These are phyloP conservation scores for Mycosphaerelloides madeirae DNA, from an alignment of 2,329 filamentous ascomycete species.

Conservation along the genomic window DNA sequence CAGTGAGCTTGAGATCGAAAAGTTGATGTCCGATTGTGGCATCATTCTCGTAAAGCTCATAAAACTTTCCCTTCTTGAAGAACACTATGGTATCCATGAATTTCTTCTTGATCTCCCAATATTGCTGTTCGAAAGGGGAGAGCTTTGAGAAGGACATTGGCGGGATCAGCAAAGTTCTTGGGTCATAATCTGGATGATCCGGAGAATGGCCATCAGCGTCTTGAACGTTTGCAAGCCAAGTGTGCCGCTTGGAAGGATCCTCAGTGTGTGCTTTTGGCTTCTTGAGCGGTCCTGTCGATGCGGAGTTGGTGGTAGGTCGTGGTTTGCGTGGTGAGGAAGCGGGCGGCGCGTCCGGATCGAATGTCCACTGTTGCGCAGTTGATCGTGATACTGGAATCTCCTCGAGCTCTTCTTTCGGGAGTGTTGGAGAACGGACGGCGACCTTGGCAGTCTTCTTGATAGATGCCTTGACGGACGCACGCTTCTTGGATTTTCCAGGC, in stretches of 20 bases:
- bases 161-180: constrained; percentile 84
- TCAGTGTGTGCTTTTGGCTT: constrained; percentile 68
- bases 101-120: constrained; percentile 99
- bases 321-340: constrained; percentile 46
- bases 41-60: constrained; percentile 96
- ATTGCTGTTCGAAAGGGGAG: constrained; percentile 93
- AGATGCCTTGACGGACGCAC: constrained; percentile 50
- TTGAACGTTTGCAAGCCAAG: constrained; percentile 80
- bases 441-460: constrained; percentile 19
- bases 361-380: constrained; percentile 78
- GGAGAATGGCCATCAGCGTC: constrained; percentile 79
- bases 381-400: constrained; percentile 54
- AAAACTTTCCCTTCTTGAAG: constrained; percentile 99
- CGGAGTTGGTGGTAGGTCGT: constrained; percentile 30
- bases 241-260: constrained; percentile 80
- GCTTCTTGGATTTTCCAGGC: constrained; percentile 59
- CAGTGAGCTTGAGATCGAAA: constrained; percentile 95
- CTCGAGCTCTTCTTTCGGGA: constrained; percentile 43
- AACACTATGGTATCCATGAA: constrained; percentile 97
- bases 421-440: constrained; percentile 43
- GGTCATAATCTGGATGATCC: constrained; percentile 83
- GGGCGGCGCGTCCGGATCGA: constrained; percentile 57
- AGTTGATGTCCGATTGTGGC: constrained; percentile 93
- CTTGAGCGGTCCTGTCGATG: constrained; percentile 23
- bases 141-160: constrained; percentile 75